Base-by-base conservation (phyloP, 371 early-diverging fungal genomes). In the Zychaea mexicana region DNA sequence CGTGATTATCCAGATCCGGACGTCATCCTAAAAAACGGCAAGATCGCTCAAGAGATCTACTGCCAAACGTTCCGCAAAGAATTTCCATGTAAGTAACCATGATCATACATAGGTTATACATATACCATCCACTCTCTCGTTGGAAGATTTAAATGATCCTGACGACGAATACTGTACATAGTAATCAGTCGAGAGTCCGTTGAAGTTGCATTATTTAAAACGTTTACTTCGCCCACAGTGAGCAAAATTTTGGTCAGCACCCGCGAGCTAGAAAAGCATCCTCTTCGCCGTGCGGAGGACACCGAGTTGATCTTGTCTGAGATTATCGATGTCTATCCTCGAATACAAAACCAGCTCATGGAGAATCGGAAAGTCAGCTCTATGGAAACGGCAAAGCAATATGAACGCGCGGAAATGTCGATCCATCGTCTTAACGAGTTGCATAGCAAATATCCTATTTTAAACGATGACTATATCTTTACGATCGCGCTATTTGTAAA, bases 121-220 rank as follows among this genome's bases (percentile, higher is more conserved):
- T n/a, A n/a, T n/a, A 3, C 17, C 28, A 10, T 32, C n/a, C 36
- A 30, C 38, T 19, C 36, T 38, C 36, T 32, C 36, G 27, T n/a
- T 19, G 27, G 28, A 0, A n/a, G 26, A 47, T 28, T 42, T 12
- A 12, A 12, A 22, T 22, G 3, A 2, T 19, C n/a, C 31, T 45
- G 17, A 42, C 26, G 15, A 13, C 2, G n/a, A 31, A 38, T 17
- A 30, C 19, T 24, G 5, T 42, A 12, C 0, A 7, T 33, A 52
- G 59, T 46, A 71, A 66, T 38, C 54, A 72, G 61, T 61, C 76
- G 56, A 39, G 76, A 64, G 15, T 69, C 74, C 0, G 47, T 79
- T 6, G 83, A 84, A 54, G 72, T 87, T 64, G 81, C 79, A 2
- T 52, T 83, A 6, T 78, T 86, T 62, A 81, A 81, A 42, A 78